Evolutionary conservation across 345 rosid species (phyloP).

Genomic region (Acer yangbiense): DNA sequence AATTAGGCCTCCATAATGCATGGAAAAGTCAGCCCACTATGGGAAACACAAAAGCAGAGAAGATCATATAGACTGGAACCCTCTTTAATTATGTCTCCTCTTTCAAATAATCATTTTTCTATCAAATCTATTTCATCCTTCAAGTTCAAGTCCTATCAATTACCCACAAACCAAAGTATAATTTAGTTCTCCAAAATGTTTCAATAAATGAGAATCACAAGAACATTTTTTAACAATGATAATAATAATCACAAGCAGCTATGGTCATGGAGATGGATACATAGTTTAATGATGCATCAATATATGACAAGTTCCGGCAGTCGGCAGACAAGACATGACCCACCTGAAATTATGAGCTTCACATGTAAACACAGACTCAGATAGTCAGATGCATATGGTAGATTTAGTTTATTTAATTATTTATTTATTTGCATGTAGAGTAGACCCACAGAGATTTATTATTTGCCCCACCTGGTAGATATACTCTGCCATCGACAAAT

Average conservation of each 20-base stretch:
- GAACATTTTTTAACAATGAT: background rate
- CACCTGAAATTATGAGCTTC: conserved; percentile 35
- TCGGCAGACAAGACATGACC: conserved; percentile 33
- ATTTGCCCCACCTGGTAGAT: conserved; percentile 29
- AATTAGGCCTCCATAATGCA: conserved; percentile 17
- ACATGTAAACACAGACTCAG: conserved; percentile 35
- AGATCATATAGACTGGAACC: conserved; percentile 6
- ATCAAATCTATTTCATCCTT: too few species aligned
- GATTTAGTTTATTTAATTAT: conserved; percentile 2
- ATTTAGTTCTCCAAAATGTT: background rate
- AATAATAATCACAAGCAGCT: conserved; percentile 5
- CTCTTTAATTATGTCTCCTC: background rate
- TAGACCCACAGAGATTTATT: conserved; percentile 32
- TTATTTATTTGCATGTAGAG: background rate
- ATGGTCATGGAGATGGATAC: conserved; percentile 1
- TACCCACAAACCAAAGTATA: too few species aligned
- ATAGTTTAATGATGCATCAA: background rate
- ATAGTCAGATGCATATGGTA: conserved; percentile 3
- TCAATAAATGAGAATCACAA: conserved; percentile 8
- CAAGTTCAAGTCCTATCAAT: too few species aligned
- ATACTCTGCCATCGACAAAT: conserved; percentile 19
- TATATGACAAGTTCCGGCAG: conserved; percentile 5
- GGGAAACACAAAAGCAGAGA: conserved; percentile 18
- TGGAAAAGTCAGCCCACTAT: conserved; percentile 21
- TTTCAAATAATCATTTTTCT: too few species aligned